Evolutionary conservation across 306 rosid species (phyloP), one percentile per base, ranked within the genome.

Genomic region (Lotus japonicus): DNA sequence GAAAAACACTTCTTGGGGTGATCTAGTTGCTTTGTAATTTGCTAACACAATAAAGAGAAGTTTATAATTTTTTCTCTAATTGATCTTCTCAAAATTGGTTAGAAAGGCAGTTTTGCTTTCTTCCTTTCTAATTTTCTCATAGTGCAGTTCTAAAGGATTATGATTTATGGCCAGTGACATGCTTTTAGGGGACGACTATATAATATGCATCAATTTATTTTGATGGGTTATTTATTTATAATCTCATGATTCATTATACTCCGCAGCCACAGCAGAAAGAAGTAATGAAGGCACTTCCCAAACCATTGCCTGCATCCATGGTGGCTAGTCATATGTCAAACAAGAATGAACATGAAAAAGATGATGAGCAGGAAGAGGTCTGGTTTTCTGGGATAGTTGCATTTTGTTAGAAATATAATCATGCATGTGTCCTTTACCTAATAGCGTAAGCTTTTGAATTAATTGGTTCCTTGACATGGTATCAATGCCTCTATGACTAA

Each of bases 211-310:
- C 49, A 31, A n/a, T 43, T 17, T 53, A 58, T 70, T 61, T 74
- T 57, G 13, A 52, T 59, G n/a, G 28, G 16, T 11, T 50, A 42
- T 33, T 12, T 43, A 42, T 59, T 57, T 43, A 35, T 74, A 44
- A 12, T 71, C 11, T 41, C 50, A 6, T 58, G 10, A 57, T 71
- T 68, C 35, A 11, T 31, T 76, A 58, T 58, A 33, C 46, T 74
- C 78, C 76, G 78, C 88, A 94, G 99, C 84, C 82, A 71, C 88
- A 21, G 28, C 82, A 81, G 72, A 82, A 79, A 51, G 86, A 85
- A 60, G 68, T 64, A 69, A 78, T 72, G 17, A 86, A 78, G 68
- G 60, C 86, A 56, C 92, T 94, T 75, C 99, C 99, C 9, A 85
- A 84, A 71, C 95, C 99, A 52, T 82, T 58, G 61, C 92, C 96